Base-by-base conservation (phyloP, 192 early-diverging fungal species). In the Coemansia sp. region DNA sequence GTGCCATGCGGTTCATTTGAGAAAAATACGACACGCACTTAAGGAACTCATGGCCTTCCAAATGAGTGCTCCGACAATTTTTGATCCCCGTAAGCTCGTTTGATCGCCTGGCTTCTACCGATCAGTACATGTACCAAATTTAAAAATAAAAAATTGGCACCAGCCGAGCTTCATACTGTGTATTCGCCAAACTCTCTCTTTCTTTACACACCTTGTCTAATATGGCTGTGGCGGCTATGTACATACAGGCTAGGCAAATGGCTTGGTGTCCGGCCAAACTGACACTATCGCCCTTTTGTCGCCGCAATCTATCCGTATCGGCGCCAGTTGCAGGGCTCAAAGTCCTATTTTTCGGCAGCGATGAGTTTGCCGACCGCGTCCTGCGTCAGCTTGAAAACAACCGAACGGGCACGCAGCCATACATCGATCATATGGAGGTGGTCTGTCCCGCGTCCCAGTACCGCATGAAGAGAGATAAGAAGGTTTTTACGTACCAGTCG, bases 261-360 rank as follows among this genome's bases (percentile, higher is more conserved):
- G 36, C 36, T n/a, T 36, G 31, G 1, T 35, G 31, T 19, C 59
- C 31, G 13, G 36, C 37, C 19, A 36, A 24, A 37, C n/a, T 60
- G 10, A 4, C 7, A 33, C 50, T 51, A 8, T 35, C 17, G 13
- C 54, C 34, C 16, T 7, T 37, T 0, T 36, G 59, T 9, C 59
- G 59, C 6, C 59, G 59, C 11, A 10, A 3, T 19, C 36, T 60
- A 10, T 60, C 59, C 0, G 59, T 40, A 19, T 60, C 59, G 21
- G 21, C 59, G 37, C 19, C 59, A 27, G 35, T 10, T 10, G 5
- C 36, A n/a, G 67, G 67, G 4, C 71, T 79, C 24, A 73, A 70
- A 16, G 72, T 95, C 4, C 72, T 97, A 16, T 97, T 96, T 72
- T 96, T 96, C 84, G 95, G 95, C 0, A 90, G 90, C 41, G 94